Conservation (phyloP, 441 rosid genomes). For the Erysimum pusillum region DNA sequence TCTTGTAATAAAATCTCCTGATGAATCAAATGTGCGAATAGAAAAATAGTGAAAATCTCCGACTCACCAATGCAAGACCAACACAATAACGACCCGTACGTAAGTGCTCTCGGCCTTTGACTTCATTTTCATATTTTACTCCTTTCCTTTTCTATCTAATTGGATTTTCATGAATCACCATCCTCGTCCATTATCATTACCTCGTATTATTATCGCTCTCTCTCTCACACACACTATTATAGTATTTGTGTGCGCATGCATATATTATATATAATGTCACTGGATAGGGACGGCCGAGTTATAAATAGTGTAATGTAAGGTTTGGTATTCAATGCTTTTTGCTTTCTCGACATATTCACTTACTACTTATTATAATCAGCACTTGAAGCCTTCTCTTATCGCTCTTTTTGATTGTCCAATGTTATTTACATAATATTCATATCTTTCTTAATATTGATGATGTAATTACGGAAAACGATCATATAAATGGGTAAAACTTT, state of each 20-base stretch:
- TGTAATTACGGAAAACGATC: slow-evolving; percentile 18
- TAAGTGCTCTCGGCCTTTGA: slow-evolving; percentile 42
- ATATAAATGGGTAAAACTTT: slow-evolving; percentile 12
- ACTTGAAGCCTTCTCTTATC: slow-evolving; percentile 31
- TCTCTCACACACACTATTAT: neutral
- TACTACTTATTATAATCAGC: slow-evolving; percentile 7
- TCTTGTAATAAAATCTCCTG: slow-evolving; percentile 42
- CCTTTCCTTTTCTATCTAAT: slow-evolving; percentile 40
- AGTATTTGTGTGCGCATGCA: slow-evolving; percentile 29
- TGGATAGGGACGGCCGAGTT: slow-evolving; percentile 41
- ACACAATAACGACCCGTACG: slow-evolving; percentile 18
- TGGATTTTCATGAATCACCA: slow-evolving; percentile 43
- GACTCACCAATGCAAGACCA: slow-evolving; percentile 35
- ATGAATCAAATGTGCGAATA: slow-evolving; percentile 24
- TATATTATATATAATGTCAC: slow-evolving; percentile 19
- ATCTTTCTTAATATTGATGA: slow-evolving; percentile 28
- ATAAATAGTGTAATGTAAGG: slow-evolving; percentile 12
- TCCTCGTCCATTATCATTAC: slow-evolving; percentile 43
- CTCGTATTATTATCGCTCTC: slow-evolving; percentile 41
- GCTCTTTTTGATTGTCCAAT: slow-evolving; percentile 31
- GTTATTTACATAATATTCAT: slow-evolving; percentile 18
- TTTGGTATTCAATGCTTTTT: slow-evolving; percentile 15
- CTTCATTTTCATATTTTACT: slow-evolving; percentile 40
- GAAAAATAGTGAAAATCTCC: slow-evolving; percentile 8
- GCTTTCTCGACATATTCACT: slow-evolving; percentile 17